Conservation (phyloP, 371 early-diverging fungal species). For the Smittium culicis region DNA sequence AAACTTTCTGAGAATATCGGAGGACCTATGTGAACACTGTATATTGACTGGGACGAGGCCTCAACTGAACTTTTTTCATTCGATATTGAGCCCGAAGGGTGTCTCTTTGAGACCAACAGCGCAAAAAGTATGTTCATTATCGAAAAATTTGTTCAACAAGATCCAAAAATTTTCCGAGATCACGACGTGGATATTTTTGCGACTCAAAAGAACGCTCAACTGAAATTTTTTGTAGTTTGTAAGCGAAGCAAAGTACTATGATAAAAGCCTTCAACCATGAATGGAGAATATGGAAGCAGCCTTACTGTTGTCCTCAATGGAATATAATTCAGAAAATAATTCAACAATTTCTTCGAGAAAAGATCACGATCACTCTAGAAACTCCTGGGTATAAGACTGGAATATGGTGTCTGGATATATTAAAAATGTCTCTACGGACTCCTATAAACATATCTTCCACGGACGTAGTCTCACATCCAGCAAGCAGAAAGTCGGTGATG, state of each 20-base stretch:
- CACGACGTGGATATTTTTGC: background rate
- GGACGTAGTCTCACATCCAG: background rate
- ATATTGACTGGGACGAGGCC: background rate
- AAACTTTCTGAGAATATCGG: background rate
- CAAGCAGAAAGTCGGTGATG: background rate
- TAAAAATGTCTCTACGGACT: background rate
- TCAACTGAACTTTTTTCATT: background rate
- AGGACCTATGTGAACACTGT: background rate
- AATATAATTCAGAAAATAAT: background rate
- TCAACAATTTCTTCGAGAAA: background rate
- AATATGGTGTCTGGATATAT: background rate
- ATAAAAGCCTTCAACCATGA: background rate
- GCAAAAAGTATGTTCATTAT: background rate
- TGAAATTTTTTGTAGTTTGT: background rate
- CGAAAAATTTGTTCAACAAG: background rate
- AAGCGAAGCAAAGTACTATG: background rate
- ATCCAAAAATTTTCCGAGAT: background rate
- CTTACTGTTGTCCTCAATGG: background rate
- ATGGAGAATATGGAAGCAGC: background rate
- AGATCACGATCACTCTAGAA: background rate
- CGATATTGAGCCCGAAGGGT: background rate
- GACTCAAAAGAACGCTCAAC: background rate
- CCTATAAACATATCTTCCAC: background rate
- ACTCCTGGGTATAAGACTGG: background rate
- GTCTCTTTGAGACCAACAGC: background rate